phyloP scores from a whole-genome alignment of 352 stramenopile species.

The Pythium phragmiticola region DNA sequence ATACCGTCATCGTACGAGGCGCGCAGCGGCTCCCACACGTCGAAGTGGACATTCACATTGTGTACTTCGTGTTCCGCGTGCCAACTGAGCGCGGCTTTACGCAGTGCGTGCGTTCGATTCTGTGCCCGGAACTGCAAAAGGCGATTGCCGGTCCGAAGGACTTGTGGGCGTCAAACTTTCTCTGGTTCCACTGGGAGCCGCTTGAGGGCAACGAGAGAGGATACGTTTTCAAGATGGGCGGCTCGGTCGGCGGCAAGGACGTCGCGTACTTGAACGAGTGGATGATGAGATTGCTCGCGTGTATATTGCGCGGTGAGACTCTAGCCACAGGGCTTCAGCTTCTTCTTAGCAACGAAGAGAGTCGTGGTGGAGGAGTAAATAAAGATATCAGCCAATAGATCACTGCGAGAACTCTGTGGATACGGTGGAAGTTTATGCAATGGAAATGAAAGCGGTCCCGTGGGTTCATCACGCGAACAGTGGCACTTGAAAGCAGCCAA shows the following conservation, averaged over 20 bases:
- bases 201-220: neutral
- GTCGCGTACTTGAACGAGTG: neutral
- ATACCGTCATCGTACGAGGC: neutral
- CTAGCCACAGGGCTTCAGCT: neutral
- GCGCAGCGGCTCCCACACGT: neutral
- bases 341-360: too few species aligned
- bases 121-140: neutral
- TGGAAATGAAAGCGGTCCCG: too few species aligned
- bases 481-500: too few species aligned
- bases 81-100: neutral
- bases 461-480: too few species aligned
- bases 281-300: neutral
- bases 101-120: neutral
- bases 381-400: too few species aligned
- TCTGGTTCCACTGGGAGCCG: neutral
- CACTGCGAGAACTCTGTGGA: too few species aligned
- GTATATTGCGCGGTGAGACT: neutral
- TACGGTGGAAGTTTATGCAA: too few species aligned
- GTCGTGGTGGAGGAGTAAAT: too few species aligned
- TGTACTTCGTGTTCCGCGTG: neutral
- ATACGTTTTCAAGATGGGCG: neutral
- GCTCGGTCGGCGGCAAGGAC: neutral
- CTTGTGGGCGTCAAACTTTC: neutral
- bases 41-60: neutral
- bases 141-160: neutral